Percentiles rank a stretch among this genome's conserved stretches.
These are phyloP conservation scores for Fusarium nematophilum DNA, from an alignment of 2,329 filamentous ascomycete species.

Conservation along the genomic window DNA sequence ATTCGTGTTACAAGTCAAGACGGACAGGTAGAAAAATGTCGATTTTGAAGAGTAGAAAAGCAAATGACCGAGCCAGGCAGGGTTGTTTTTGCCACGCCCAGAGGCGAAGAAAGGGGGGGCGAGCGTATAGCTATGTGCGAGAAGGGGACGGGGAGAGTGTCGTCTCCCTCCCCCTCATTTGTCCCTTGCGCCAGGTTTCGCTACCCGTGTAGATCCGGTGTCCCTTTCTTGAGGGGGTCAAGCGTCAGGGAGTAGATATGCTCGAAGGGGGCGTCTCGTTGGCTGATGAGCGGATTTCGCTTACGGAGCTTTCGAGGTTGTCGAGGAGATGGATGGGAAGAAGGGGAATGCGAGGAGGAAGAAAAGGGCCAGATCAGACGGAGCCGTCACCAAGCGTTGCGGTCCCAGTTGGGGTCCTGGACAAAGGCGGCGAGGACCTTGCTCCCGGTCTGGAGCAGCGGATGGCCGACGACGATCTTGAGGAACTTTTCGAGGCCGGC, in stretches of 20 bases:
- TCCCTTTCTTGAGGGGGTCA: slow-evolving; percentile 10
- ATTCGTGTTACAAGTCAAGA: slow-evolving; percentile 1
- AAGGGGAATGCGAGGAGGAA: slow-evolving; percentile 28
- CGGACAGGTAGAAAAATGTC: too few relatives aligned
- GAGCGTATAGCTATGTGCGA: slow-evolving; percentile 25
- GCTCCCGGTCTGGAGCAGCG: slow-evolving; percentile 94
- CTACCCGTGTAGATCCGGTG: neutral
- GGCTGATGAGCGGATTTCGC: slow-evolving; percentile 33
- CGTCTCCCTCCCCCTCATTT: neutral
- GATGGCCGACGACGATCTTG: slow-evolving; percentile 97
- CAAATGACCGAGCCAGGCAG: slow-evolving; percentile 14
- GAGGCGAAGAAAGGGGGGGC: neutral
- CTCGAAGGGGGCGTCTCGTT: slow-evolving; percentile 36
- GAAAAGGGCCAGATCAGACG: slow-evolving; percentile 39
- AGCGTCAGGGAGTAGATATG: slow-evolving; percentile 18
- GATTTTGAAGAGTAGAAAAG: neutral
- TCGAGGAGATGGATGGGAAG: slow-evolving; percentile 24
- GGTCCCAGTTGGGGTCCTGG: slow-evolving; percentile 93
- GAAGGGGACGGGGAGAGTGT: slow-evolving; percentile 13
- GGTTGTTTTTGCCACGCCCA: slow-evolving; percentile 18
- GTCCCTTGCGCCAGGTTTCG: neutral
- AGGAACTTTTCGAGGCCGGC: slow-evolving; percentile 95
- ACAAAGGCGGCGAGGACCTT: slow-evolving; percentile 97
- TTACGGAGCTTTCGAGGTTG: slow-evolving; percentile 44
- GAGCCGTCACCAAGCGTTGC: slow-evolving; percentile 80